Evolutionary conservation across 371 early-diverging fungal species (phyloP).

Genomic region (Nematocida sp.): DNA sequence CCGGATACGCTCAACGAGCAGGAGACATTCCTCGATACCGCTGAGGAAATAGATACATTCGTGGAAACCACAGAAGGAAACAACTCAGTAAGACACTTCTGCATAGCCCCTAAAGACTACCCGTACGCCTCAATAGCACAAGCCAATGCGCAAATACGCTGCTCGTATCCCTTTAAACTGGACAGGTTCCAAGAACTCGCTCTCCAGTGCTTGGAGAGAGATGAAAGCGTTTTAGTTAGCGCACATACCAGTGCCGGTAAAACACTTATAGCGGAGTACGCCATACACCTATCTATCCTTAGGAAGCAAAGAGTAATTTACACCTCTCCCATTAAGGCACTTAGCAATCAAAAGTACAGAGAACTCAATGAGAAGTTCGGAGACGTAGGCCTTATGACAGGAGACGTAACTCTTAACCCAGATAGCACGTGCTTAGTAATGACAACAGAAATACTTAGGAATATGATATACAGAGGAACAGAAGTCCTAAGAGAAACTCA

Average conservation of each 20-base stretch:
- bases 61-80: conserved; percentile 36
- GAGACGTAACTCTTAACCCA: conserved; percentile 97
- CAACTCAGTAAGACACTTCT: conserved; percentile 62
- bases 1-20: neutral
- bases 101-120: conserved; percentile 59
- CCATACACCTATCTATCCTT: conserved; percentile 83
- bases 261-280: conserved; percentile 98
- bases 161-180: conserved; percentile 84
- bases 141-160: conserved; percentile 66
- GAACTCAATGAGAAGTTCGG: conserved; percentile 87
- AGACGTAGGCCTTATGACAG: conserved; percentile 99
- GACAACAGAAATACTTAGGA: conserved; percentile 98
- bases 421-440: conserved; percentile 92
- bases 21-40: conserved; percentile 14
- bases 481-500: conserved; percentile 95
- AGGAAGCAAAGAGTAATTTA: conserved; percentile 95
- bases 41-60: conserved; percentile 37
- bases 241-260: conserved; percentile 99
- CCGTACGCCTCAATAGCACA: conserved; percentile 42
- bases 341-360: conserved; percentile 97
- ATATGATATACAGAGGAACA: conserved; percentile 95
- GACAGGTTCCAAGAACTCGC: conserved; percentile 95
- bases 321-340: conserved; percentile 96
- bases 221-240: conserved; percentile 89
- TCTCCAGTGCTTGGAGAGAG: conserved; percentile 80